Conservation (phyloP, 495 filamentous ascomycete genomes). For the Margaritispora aquatica region DNA sequence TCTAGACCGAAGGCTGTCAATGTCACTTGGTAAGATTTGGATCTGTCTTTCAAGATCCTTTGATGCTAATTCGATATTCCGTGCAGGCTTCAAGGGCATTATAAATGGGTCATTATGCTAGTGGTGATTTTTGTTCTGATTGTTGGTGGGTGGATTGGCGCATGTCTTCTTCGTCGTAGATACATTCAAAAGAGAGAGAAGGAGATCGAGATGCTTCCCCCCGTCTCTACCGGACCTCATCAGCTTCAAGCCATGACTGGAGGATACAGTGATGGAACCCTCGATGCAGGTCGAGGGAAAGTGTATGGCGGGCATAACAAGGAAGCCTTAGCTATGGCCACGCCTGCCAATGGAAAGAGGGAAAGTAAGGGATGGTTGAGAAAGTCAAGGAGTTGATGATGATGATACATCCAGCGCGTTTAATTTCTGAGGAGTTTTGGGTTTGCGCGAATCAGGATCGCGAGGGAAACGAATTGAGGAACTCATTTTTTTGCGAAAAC, state of each 20-base stretch:
- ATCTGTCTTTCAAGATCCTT: neutral
- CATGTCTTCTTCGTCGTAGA: slow-evolving; percentile 43
- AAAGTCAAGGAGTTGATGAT: neutral
- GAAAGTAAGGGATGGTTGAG: slow-evolving; percentile 7
- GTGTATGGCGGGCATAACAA: slow-evolving; percentile 3
- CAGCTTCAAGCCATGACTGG: slow-evolving; percentile 15
- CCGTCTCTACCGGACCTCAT: slow-evolving; percentile 22
- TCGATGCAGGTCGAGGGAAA: neutral
- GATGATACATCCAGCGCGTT: neutral
- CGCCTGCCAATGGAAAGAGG: slow-evolving; percentile 8
- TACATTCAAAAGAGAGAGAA: slow-evolving; percentile 47
- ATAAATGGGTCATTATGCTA: slow-evolving; percentile 51
- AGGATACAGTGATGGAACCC: slow-evolving; percentile 5
- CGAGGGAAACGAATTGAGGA: neutral
- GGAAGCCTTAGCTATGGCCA: neutral
- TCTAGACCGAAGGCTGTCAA: slow-evolving; percentile 4
- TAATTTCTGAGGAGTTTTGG: neutral
- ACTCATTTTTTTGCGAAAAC: neutral
- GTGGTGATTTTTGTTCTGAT: slow-evolving; percentile 46
- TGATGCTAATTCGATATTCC: neutral
- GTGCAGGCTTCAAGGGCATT: slow-evolving; percentile 41
- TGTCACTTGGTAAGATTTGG: neutral
- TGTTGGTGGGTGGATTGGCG: slow-evolving; percentile 44
- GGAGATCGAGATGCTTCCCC: slow-evolving; percentile 38
- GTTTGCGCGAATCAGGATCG: neutral